These are phyloP conservation scores for Leptodermis oblonga DNA, from an alignment of 257 asterid species.

Conservation along the genomic window DNA sequence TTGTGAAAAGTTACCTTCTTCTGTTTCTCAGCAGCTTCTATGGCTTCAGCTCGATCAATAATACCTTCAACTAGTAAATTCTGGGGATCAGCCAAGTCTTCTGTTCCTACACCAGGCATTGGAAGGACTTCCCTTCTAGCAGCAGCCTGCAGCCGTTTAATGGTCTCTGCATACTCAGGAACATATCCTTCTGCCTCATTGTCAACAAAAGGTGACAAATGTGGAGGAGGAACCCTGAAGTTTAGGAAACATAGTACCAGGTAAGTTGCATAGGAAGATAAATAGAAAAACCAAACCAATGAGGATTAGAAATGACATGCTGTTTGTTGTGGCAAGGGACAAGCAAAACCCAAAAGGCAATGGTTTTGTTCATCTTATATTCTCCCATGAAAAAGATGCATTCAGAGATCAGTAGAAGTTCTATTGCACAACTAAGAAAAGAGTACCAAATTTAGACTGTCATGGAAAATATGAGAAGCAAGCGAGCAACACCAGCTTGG, in stretches of 20 bases:
- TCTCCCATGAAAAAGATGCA: neutral
- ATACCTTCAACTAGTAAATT: constrained; percentile 53
- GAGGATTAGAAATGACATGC: neutral
- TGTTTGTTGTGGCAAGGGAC: neutral
- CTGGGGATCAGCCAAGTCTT: constrained; percentile 81
- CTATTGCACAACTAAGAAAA: neutral
- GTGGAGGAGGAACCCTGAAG: constrained; percentile 93
- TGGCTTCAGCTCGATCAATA: constrained; percentile 73
- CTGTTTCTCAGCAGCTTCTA: constrained; percentile 70
- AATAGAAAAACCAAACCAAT: neutral
- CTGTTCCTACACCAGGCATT: constrained; percentile 78
- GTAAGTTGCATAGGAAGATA: neutral
- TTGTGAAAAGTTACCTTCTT: constrained; percentile 46
- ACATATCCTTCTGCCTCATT: constrained; percentile 95
- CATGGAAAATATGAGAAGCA: neutral
- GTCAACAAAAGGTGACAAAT: constrained; percentile 95
- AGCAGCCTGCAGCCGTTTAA: constrained; percentile 82
- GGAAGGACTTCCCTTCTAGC: constrained; percentile 82
- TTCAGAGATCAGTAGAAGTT: neutral
- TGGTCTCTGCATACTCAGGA: constrained; percentile 95
- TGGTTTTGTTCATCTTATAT: neutral
- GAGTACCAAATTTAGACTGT: neutral
- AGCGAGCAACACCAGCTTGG: neutral
- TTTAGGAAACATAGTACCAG: neutral
- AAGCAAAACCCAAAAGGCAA: neutral